Evolutionary conservation across 2,329 filamentous ascomycete species (phyloP), one percentile per base, ranked within the genome.

Genomic region (Xylariomycetidae sp.): DNA sequence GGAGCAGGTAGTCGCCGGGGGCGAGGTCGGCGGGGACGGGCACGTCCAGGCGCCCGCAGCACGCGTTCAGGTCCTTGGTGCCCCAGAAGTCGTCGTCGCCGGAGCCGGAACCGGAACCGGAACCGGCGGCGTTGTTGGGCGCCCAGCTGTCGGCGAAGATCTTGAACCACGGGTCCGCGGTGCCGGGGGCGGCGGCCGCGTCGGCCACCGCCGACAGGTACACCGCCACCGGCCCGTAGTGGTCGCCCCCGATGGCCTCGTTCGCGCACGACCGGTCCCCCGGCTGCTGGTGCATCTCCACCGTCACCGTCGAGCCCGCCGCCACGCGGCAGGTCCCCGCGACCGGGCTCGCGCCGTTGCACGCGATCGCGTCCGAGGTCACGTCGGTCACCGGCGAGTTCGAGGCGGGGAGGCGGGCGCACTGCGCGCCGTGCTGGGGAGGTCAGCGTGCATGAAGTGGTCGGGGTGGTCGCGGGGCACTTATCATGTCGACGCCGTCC

Each of bases 231-330:
- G 64, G 64, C 3, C 64, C 63, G 40, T 59, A 62, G 42, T 67
- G 64, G 26, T 57, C 57, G 8, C 65, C 64, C 5, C 64, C 64
- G 34, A 68, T 65, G 5, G 61, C 65, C 39, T 65, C 57, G 35
- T 57, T 58, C 4, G 40, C 30, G 38, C 63, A 68, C n/a, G 42
- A 43, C 12, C 64, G 57, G 42, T 54, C 47, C 2, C 40, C 37
- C 1, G 46, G 48, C 38, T 53, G 48, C 35, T 68, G 65, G 56
- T 77, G 72, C 68, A 77, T 76, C 54, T 76, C 73, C 6, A 75
- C 60, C 0, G 71, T 74, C 10, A 76, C 63, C 1, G 58, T 68
- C 4, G 57, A 56, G 3, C 71, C 70, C 3, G 68, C 67, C 19
- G 55, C 52, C 19, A 71, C 67, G 14, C 58, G 48, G 47, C 69